Base-by-base conservation (phyloP, 1,139 yeast genomes). In the Taiozyma sp. region DNA sequence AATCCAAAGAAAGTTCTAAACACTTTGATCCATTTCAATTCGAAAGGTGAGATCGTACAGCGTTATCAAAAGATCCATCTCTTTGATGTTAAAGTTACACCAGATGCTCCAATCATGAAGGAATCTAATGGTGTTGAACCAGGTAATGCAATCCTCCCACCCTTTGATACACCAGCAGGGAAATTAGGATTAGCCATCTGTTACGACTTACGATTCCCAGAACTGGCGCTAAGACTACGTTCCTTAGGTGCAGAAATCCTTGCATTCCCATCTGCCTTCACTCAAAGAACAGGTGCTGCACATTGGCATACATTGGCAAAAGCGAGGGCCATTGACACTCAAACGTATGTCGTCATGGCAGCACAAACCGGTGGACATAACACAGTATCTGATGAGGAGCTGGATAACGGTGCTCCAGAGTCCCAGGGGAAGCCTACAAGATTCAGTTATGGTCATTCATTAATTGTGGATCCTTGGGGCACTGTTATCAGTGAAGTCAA, bases 391-490 rank as follows among this genome's bases (percentile, higher is more conserved):
- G 72, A 65, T 34, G 71, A 65, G n/a, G 73, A 65, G 22, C 51
- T 59, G 43, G 64, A 55, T 34, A 60, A 51, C 3, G 66, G 64
- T 8, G 76, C 79, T 10, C 75, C 67, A 58, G 65, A 62, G 9
- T 66, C 66, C 13, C 52, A 50, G 16, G 52, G 50, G 3, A 44
- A 47, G 42, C 60, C 66, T 36, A 67, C 68, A 44, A 67, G 87
- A 54, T 67, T 73, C 32, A 85, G 93, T 58, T 93, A 84, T 71
- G 99, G 99, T 1, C 96, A 91, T 61, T 78, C 96, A 0, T 72
- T 92, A 59, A 81, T 92, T 10, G 80, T 92, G 23, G 95, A 88
- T 60, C 98, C 98, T 0, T 90, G 96, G 96, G 98, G 99, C 1
- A 77, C 81, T 0, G 75, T 90, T 1, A 57, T 93, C 2, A 85